Evolutionary conservation across 2,329 filamentous ascomycete species (phyloP), one percentile per base, ranked within the genome.

Genomic region (Fusarium sp.): DNA sequence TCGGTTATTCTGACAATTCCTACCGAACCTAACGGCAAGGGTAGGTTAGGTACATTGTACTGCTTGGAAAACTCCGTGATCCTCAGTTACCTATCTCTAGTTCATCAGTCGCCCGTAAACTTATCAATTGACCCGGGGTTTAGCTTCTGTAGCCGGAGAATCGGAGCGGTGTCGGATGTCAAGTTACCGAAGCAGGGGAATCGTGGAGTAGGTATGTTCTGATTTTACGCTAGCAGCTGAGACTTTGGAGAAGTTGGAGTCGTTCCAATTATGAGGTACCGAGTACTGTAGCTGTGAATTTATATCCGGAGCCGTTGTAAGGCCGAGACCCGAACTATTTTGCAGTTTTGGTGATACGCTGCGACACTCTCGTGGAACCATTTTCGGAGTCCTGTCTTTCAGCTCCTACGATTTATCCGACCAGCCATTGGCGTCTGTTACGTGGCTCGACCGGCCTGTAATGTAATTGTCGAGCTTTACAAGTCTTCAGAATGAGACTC

Each of bases 401-500:
- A 44, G 43, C 53, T 54, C 23, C 46, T 13, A 39, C 30, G 49
- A 53, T 39, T 23, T 21, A 43, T 25, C 18, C 26, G 18, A 58
- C 21, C 21, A 62, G 56, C 56, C 64, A 71, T 69, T 71, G 56
- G 60, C 31, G 19, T 62, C 10, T 58, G 13, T 12, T 50, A 23
- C 52, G 26, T 57, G 56, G 58, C 37, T 41, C 41, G 26, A 10
- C 19, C 37, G 73, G 44, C 61, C 63, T 69, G 39, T 59, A 63
- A 64, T 61, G 60, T 66, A 51, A 74, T 70, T 74, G 26, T 59
- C 16, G 50, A 71, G 67, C 71, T 71, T 45, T 18, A 19, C 25
- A 51, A 39, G 34, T 31, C n/a, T 39, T 39, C 39, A 67, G 31
- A 57, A 79, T 77, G 74, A 74, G 69, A 51, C 48, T 72, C 41